Base-by-base conservation (phyloP, 768 basidiomycete species). In the Leccinum imitatum region DNA sequence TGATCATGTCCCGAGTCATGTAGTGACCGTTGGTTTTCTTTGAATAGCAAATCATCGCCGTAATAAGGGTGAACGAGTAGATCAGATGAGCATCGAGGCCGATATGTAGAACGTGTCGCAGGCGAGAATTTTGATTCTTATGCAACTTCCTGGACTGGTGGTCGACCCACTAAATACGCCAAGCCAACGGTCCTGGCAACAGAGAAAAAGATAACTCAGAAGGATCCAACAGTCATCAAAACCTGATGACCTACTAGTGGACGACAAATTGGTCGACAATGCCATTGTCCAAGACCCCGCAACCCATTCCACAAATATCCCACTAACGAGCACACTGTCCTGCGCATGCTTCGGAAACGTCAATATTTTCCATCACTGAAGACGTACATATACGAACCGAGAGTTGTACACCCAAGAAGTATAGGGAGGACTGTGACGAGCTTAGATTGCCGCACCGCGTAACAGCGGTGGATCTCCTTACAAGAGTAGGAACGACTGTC, bases 71-170 rank as follows among this genome's bases (percentile, higher is more conserved):
- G 54, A 74, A 2, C 1, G 75, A 77, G 61, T 79, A 79, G 9
- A 79, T 66, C 10, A 66, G 63, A 21, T 76, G 76, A 14, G 75
- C 72, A 53, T 79, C 77, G 54, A 78, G 54, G 53, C 77, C 63
- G 31, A 76, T 64, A 27, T 59, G 59, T 8, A 79, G 55, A 25
- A 60, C 15, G 5, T 60, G 57, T 21, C 63, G 59, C 13, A 65
- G 50, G 8, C 58, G 53, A 2, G 63, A 65, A 25, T 25, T 57
- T 37, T 51, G 31, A 17, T 39, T 8, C 8, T 56, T 47, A 27
- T 31, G 30, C 3, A 76, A 53, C 30, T 53, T 65, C 14, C 56
- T 57, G 6, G 66, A 58, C 15, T 54, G 60, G 9, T 62, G 55
- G 19, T 74, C 73, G 27, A 71, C 69, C 5, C 59, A 52, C 69